phyloP scores from a whole-genome alignment of 768 basidiomycete genomes.

The Lactarius vividus region DNA sequence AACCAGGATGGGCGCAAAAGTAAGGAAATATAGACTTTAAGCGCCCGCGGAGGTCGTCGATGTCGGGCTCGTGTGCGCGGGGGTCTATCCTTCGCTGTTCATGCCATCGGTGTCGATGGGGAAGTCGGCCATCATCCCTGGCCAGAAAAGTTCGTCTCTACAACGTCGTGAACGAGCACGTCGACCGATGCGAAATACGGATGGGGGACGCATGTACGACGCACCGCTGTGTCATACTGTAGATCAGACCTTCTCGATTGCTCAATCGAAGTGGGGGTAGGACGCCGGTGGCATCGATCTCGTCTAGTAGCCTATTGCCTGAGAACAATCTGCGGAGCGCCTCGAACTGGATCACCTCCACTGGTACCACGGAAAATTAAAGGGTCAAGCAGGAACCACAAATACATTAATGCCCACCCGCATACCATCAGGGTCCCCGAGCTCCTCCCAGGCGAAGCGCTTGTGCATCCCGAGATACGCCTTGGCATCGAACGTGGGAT shows the following conservation, averaged over 20 bases:
- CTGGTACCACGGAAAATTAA: slow-evolving; percentile 39
- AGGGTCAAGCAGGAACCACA: not conserved
- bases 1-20: slow-evolving; percentile 30
- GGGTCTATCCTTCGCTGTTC: slow-evolving; percentile 17
- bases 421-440: slow-evolving; percentile 44
- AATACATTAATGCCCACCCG: not conserved
- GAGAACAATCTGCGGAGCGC: slow-evolving; percentile 43
- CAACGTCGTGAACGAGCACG: not conserved
- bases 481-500: slow-evolving; percentile 46
- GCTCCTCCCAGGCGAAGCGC: slow-evolving; percentile 50
- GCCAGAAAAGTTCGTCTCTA: slow-evolving; percentile 21
- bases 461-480: slow-evolving; percentile 44
- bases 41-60: slow-evolving; percentile 30
- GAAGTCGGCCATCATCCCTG: slow-evolving; percentile 5
- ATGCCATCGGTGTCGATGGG: slow-evolving; percentile 12
- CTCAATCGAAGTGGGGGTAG: slow-evolving; percentile 38
- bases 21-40: slow-evolving; percentile 28
- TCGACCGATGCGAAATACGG: not conserved
- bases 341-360: slow-evolving; percentile 48
- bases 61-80: slow-evolving; percentile 23
- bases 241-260: slow-evolving; percentile 14
- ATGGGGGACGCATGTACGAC: slow-evolving; percentile 1
- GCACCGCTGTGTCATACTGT: slow-evolving; percentile 33
- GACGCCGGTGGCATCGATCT: slow-evolving; percentile 49
- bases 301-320: slow-evolving; percentile 39